Base-by-base conservation (phyloP, 179 eudicot species). In the Silene vulgaris region DNA sequence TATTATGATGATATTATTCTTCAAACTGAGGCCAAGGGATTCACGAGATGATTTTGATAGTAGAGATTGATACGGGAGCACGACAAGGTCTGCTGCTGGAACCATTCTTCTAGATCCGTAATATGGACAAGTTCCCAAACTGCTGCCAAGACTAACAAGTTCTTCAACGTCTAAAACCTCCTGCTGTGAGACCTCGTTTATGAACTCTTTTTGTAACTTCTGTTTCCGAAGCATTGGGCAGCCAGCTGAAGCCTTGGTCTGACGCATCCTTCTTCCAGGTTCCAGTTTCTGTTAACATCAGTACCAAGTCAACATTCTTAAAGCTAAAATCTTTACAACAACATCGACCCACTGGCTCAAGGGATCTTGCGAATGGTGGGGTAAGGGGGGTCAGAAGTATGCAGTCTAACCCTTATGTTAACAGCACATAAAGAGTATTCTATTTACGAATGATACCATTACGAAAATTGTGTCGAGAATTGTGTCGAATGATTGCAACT, bases 21-120 rank as follows among this genome's bases (percentile, higher is more conserved):
- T 87, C 81, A 94, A 82, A 76, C 84, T 85, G 75, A 94, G 83
- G 63, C 96, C 96, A 80, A 94, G 94, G 26, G 96, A 92, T 85
- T 94, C 97, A 62, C 98, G 91, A 50, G 98, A 90, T 59, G 94
- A 86, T 85, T 90, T 94, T 73, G 97, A 92, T 65, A 94, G 86
- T 77, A 94, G 86, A 69, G 98, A 94, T 78, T 94, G 98, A 82
- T 94, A 94, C 8, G 98, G 98, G 75, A 94, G 98, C 78, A 92
- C 88, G 68, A 94, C 86, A 77, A 94, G 92, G 76, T 94, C 98
- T 57, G 98, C 94, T 23, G 80, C 81, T 59, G 93, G 91, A 79
- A 89, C 84, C 88, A 88, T 78, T 72, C 83, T 89, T 79, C 98
- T 83, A 65, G 98, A 90, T 60, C 97, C 98, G 85, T 93, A 93